phyloP scores from a whole-genome alignment of 2,329 filamentous ascomycete species.

The Didymella exigua region DNA sequence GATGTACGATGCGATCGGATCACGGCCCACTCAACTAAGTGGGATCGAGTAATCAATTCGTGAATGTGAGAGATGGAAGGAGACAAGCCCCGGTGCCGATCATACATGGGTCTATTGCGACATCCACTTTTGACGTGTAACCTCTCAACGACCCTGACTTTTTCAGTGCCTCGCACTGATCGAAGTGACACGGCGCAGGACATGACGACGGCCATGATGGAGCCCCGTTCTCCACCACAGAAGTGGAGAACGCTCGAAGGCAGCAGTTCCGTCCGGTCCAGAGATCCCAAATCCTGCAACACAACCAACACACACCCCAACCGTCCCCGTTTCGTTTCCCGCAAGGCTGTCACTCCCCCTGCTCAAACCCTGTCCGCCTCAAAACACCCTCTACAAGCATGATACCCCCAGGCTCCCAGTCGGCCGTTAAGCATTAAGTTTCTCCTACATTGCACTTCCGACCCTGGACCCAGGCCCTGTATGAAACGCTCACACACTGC shows the following conservation, averaged over 20 bases:
- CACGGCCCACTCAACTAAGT: background rate
- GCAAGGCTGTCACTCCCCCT: conserved; percentile 1
- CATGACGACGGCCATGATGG: conserved; percentile 10
- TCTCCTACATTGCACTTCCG: background rate
- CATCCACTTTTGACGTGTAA: conserved; percentile 7
- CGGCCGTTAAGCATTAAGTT: conserved; percentile 11
- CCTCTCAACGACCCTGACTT: background rate
- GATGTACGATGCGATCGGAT: background rate
- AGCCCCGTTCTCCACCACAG: background rate
- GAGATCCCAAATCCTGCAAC: conserved; percentile 15
- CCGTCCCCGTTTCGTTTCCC: conserved; percentile 8
- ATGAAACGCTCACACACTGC: conserved; percentile 1
- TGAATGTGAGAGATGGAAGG: conserved; percentile 7
- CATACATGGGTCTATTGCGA: conserved; percentile 17
- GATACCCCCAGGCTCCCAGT: background rate
- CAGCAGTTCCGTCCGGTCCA: background rate
- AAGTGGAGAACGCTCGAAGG: background rate
- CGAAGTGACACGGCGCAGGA: background rate
- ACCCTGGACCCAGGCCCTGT: conserved; percentile 4
- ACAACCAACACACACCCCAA: conserved; percentile 7
- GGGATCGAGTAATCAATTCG: background rate
- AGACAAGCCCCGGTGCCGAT: conserved; percentile 9
- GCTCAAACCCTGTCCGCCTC: background rate
- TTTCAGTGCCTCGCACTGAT: background rate
- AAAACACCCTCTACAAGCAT: background rate